Base-by-base conservation (phyloP, 1,139 yeast genomes). In the Barnettozyma hawaiiensis region DNA sequence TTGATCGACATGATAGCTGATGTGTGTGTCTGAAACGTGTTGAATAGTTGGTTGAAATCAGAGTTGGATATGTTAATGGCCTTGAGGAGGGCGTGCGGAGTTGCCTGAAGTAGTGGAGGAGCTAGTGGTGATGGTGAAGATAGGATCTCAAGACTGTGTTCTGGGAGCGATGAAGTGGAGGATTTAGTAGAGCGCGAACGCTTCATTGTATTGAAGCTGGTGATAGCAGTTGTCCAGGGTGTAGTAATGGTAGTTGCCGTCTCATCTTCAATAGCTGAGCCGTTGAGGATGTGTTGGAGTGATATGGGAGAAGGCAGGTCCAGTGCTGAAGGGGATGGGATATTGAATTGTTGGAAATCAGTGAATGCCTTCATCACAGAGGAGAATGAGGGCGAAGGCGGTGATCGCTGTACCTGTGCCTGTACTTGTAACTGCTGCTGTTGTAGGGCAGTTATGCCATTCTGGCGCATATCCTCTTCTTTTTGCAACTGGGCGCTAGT, bases 1-100 rank as follows among this genome's bases (percentile, higher is more conserved):
- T 76, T 78, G 40, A 80, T 76, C 2, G 83, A 76, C 74, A 80
- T 70, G 40, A 80, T 77, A 10, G 75, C 73, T 44, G 82, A 77
- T 0, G 85, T 78, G 55, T 75, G 75, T 41, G 70, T 60, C 41
- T 67, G 70, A 45, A 67, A 68, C 1, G 69, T 65, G 18, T 62
- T 54, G 27, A 64, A 56, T 38, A 69, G 65, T 14, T 42, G 43
- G 7, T 53, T 54, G 34, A 53, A 53, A 12, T 56, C 59, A 2
- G 24, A 19, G 11, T 21, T 15, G 15, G 44, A 38, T 14, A 42
- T 19, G 19, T 37, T 35, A 16, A 42, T 26, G 8, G 41, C 15
- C 24, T 38, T 34, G 4, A 37, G 31, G 12, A 42, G 15, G 2
- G 35, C 37, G 5, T 18, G 9, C 16, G 41, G 36, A 8, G 39